Base-by-base conservation (phyloP, 352 stramenopile species). In the Pythium guiyangense region DNA sequence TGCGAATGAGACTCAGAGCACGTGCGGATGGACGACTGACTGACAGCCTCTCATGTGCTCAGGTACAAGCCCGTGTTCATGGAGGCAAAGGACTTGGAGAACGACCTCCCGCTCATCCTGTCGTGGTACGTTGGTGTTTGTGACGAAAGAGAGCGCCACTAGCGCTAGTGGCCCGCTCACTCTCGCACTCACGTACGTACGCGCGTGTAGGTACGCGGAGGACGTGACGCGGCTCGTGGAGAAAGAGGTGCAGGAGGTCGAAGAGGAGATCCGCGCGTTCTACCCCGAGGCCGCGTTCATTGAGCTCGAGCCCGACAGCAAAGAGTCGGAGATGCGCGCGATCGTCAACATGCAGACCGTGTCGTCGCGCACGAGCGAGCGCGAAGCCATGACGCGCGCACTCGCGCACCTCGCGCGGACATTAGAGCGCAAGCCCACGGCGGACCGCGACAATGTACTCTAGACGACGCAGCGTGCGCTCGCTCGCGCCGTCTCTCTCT, bases 251-350 rank as follows among this genome's bases (percentile, higher is more conserved):
- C 81, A 97, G 57, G 85, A 97, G 58, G 95, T 98, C n/a, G 95
- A 99, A 77, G 80, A 89, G 22, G 84, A 96, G 62, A 98, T 99
- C 60, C 84, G 84, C 22, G 64, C 67, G 52, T 82, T 86, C 59
- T 98, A 98, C 79, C 96, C 96, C 2, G 90, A 96, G 53, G 95
- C 96, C 0, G 91, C 95, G 39, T 99, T 97, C 73, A 99, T 99
- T 57, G 96, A 99, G 64, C 78, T 99, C 27, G 96, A 99, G 73
- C 95, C 95, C 22, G 97, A 98, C 79, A 92, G 82, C 72, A 94
- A 94, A 52, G 82, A 92, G 60, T 90, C 84, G 43, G 82, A 92
- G 64, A 92, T 92, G 84, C 82, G 81, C 39, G 84, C 84, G 18
- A 83, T 94, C 50, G 74, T 75, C 57, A 88, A 79, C 47, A 92